Conservation (phyloP, 371 early-diverging fungal species). For the Rhizomucor miehei region DNA sequence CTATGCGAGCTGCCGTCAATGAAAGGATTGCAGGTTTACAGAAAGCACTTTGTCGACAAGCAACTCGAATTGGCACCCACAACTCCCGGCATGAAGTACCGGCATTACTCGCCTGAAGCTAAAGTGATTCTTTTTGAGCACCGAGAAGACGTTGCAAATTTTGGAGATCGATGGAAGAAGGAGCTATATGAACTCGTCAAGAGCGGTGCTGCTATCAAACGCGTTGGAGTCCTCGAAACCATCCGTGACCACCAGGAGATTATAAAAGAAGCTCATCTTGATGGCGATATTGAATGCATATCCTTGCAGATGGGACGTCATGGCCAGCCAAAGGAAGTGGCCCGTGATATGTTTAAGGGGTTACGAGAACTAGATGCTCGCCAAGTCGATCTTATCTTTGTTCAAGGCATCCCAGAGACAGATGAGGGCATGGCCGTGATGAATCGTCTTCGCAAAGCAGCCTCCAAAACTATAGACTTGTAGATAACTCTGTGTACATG, state of each 20-base stretch:
- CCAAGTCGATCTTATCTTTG: constrained; percentile 77
- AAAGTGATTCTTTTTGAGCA: constrained; percentile 77
- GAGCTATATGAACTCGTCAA: constrained; percentile 11
- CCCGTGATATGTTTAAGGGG: constrained; percentile 80
- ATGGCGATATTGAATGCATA: too few species aligned
- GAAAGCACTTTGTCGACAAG: constrained; percentile 71
- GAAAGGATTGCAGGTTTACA: constrained; percentile 71
- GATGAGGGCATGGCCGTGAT: constrained; percentile 96
- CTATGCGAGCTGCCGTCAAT: constrained; percentile 54
- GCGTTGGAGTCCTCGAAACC: constrained; percentile 26
- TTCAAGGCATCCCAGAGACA: constrained; percentile 81
- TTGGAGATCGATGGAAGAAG: constrained; percentile 22
- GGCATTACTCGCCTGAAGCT: constrained; percentile 97
- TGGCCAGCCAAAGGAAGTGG: constrained; percentile 64
- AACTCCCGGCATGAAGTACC: constrained; percentile 99
- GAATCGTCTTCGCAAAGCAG: constrained; percentile 96
- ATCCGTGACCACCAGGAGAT: constrained; percentile 18
- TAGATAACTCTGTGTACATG: not conserved
- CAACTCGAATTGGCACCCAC: constrained; percentile 78
- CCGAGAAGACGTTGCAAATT: constrained; percentile 7
- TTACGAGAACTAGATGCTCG: constrained; percentile 81
- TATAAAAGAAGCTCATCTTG: constrained; percentile 9
- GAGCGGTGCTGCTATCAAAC: constrained; percentile 5
- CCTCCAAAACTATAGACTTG: constrained; percentile 28
- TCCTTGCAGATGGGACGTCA: constrained; percentile 36